Conservation (phyloP, 192 early-diverging fungal genomes). For the Jimgerdemannia flammicorona region DNA sequence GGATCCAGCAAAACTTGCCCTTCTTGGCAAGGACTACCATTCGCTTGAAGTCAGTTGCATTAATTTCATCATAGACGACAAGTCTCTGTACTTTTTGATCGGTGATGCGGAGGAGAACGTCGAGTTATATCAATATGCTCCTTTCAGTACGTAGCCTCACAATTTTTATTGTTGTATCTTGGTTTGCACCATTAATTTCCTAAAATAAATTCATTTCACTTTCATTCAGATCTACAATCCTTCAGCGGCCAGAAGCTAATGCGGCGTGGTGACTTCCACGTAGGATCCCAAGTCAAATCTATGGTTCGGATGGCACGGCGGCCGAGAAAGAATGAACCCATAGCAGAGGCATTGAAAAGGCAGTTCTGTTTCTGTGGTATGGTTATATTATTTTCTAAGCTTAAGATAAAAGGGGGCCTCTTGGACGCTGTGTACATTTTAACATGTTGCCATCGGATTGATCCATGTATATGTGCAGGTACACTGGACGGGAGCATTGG, state of each 20-base stretch:
- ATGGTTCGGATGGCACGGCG: conserved; percentile 57
- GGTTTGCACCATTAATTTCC: background rate
- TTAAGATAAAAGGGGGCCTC: conserved; percentile 8
- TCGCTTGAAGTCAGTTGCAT: conserved; percentile 67
- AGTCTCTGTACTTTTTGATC: conserved; percentile 68
- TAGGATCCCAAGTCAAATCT: conserved; percentile 70
- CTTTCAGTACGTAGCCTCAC: conserved; percentile 62
- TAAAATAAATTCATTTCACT: background rate
- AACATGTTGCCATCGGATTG: conserved; percentile 6
- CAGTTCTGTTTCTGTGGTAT: conserved; percentile 47
- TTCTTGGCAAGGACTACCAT: conserved; percentile 88
- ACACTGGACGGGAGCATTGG: conserved; percentile 68
- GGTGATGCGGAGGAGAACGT: conserved; percentile 82
- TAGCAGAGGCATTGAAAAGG: conserved; percentile 24
- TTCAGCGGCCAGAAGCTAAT: conserved; percentile 85
- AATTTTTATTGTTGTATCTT: background rate
- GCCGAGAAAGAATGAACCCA: conserved; percentile 15
- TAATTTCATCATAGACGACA: conserved; percentile 79
- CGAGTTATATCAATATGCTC: conserved; percentile 81
- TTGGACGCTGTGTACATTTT: background rate
- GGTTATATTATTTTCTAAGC: conserved; percentile 12
- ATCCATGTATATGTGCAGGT: conserved; percentile 30
- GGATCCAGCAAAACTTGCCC: conserved; percentile 82
- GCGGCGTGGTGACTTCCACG: conserved; percentile 84
- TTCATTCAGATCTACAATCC: conserved; percentile 73